A percentile compares a stretch with the other conserved stretches of the same genome.
phyloP scores from a whole-genome alignment of 176 grass and related monocot species.

The Otatea glauca region DNA sequence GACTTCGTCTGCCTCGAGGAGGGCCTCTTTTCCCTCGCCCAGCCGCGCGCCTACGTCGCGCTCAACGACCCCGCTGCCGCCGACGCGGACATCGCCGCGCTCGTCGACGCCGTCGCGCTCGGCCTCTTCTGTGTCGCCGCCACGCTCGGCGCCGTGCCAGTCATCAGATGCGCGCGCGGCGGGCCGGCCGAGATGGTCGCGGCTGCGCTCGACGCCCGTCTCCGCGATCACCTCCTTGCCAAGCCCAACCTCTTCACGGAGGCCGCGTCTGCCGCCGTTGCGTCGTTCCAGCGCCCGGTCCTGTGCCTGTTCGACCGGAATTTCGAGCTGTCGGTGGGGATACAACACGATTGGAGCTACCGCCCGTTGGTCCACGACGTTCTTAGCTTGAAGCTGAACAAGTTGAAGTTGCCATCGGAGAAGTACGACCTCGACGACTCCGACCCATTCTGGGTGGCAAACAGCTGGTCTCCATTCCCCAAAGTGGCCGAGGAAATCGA shows the following conservation, averaged over 20 bases:
- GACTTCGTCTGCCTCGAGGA: conserved; percentile 95
- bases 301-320: conserved; percentile 87
- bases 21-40: conserved; percentile 81
- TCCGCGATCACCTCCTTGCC: conserved; percentile 79
- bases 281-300: conserved; percentile 80
- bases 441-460: conserved; percentile 81
- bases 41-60: conserved; percentile 74
- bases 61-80: conserved; percentile 83
- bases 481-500: conserved; percentile 90
- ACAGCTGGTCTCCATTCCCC: conserved; percentile 85
- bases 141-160: conserved; percentile 76
- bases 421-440: conserved; percentile 88
- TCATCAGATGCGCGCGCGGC: conserved; percentile 80
- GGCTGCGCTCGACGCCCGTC: conserved; percentile 57
- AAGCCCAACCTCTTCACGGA: conserved; percentile 90
- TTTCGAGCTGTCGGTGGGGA: conserved; percentile 75
- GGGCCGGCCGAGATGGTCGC: conserved; percentile 87
- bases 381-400: conserved; percentile 81
- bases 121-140: conserved; percentile 79
- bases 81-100: conserved; percentile 69
- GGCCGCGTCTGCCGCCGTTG: conserved; percentile 43
- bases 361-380: conserved; percentile 84
- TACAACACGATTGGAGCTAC: conserved; percentile 97
- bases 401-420: conserved; percentile 54
- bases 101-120: conserved; percentile 66